Evolutionary conservation across 2,329 filamentous ascomycete genomes (phyloP).

Genomic region (Xylariales sp.): DNA sequence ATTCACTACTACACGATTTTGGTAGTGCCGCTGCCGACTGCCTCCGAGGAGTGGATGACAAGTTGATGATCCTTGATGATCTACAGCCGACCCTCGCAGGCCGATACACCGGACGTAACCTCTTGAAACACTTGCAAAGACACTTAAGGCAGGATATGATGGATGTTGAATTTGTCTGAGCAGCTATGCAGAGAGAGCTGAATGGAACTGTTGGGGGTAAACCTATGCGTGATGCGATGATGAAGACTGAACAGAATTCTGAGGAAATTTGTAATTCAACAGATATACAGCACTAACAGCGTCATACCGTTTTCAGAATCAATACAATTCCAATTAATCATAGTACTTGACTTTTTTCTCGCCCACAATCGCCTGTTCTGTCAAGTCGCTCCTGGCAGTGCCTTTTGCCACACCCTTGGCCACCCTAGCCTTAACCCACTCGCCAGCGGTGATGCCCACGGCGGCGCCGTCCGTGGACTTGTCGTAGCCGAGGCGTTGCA

Average conservation of each 20-base stretch:
- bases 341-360: conserved; percentile 29
- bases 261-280: no score
- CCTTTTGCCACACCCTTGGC: conserved; percentile 14
- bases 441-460: conserved; percentile 27
- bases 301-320: not conserved
- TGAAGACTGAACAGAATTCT: no score
- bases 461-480: conserved; percentile 16
- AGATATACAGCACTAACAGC: no score
- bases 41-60: not conserved
- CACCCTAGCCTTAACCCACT: conserved; percentile 30
- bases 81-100: conserved; percentile 9
- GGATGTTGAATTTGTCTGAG: no score
- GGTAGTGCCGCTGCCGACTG: not conserved
- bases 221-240: no score
- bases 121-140: conserved; percentile 7
- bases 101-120: conserved; percentile 3
- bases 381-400: conserved; percentile 19
- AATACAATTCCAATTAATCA: conserved; percentile 14
- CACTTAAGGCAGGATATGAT: no score
- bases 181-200: no score
- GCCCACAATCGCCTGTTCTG: conserved; percentile 23
- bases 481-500: conserved; percentile 26
- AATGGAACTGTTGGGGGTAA: no score
- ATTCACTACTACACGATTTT: not conserved
- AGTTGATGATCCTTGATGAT: conserved; percentile 7